Conservation (phyloP, 371 early-diverging fungal genomes). For the Mortierella sp. region DNA sequence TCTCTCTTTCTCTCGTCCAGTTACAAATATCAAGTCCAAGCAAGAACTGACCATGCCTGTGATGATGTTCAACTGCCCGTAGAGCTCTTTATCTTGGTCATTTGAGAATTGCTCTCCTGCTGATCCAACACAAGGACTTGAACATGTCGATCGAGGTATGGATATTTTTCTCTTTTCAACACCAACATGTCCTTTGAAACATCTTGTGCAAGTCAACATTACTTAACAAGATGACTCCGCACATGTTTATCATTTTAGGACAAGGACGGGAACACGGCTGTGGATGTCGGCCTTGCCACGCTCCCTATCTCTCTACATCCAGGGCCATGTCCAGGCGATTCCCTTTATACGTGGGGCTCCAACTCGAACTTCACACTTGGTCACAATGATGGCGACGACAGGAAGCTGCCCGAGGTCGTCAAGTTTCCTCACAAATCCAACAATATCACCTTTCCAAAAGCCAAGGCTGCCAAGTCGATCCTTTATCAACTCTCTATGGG, state of each 20-base stretch:
- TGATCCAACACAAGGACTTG: constrained; percentile 67
- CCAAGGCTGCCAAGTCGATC: constrained; percentile 41
- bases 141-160: constrained; percentile 68
- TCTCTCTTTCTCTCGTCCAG: too few species aligned
- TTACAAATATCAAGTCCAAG: not conserved
- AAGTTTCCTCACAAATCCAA: constrained; percentile 60
- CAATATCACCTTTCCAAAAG: constrained; percentile 57
- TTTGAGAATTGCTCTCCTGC: constrained; percentile 69
- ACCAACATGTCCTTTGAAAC: not conserved
- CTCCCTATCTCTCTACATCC: constrained; percentile 21
- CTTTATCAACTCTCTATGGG: constrained; percentile 65
- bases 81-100: constrained; percentile 78
- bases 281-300: constrained; percentile 61
- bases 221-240: not conserved
- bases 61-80: not conserved
- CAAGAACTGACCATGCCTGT: too few species aligned
- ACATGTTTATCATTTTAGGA: constrained; percentile 43
- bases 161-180: not conserved
- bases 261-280: constrained; percentile 67
- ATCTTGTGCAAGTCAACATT: too few species aligned
- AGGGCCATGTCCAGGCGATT: constrained; percentile 59
- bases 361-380: constrained; percentile 82
- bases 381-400: constrained; percentile 75
- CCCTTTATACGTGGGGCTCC: constrained; percentile 84
- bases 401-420: constrained; percentile 76